Base-by-base conservation (phyloP, 495 filamentous ascomycete species). In the Pseudoneurospora amorphoporcata region DNA sequence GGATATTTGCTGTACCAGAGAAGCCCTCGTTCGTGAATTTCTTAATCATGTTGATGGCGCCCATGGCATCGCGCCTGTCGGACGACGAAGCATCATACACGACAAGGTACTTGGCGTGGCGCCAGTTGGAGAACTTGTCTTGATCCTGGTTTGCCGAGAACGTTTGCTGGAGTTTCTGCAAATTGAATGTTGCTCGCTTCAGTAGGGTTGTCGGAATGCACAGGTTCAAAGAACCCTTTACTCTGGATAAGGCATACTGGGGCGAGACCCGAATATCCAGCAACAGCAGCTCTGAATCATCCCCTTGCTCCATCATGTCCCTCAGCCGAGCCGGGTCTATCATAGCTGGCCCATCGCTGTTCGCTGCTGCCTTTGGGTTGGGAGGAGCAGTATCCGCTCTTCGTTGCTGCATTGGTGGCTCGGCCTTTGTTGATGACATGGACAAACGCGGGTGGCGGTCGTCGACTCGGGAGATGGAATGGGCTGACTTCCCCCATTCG, bases 201-300 rank as follows among this genome's bases (percentile, higher is more conserved):
- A 98, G 82, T 43, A 99, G 82, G 0, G 95, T 99, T 9, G 95
- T 99, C 0, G 95, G 95, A 71, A 98, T 96, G 74, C 96, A 98
- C 14, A 99, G 85, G 81, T 97, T 98, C 65, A 99, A 80, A 0
- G 95, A 93, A 7, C 90, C 90, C 53, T 83, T 78, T 29, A 99
- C 92, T 37, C 91, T 88, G 68, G 91, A 90, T 47, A 89, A 85
- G 12, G 90, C 86, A 78, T 90, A 98, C 76, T 94, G 92, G 10
- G 93, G 91, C 72, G 90, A 94, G 8, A 95, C 93, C 23, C 95
- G 89, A 39, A 99, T 87, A 81, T 99, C 95, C n/a, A 99, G 80
- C 4, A 99, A 75, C 70, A 99, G 83, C 5, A 91, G 78, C 29
- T 91, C 85, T 16, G 88, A 82, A 5, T 82, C 80, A 10, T 82